phyloP scores from a whole-genome alignment of 768 basidiomycete genomes.

The Mycena haematopus region DNA sequence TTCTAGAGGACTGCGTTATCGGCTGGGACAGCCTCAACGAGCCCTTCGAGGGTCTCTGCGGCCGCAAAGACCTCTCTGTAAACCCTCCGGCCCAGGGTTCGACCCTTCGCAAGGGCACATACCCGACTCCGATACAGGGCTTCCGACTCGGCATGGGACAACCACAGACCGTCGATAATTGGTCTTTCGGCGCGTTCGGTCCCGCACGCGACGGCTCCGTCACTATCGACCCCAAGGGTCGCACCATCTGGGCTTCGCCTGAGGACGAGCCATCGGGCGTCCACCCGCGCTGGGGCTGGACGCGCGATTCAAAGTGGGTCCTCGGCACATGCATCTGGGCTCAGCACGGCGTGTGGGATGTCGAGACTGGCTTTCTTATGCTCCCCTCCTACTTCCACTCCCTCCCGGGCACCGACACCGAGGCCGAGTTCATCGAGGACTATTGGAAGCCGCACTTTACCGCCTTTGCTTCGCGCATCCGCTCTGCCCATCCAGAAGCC shows the following conservation, averaged over 20 bases:
- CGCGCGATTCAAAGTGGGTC: slow-evolving; percentile 69
- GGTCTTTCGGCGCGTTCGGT: slow-evolving; percentile 81
- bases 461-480: slow-evolving; percentile 61
- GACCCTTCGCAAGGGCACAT: slow-evolving; percentile 83
- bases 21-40: slow-evolving; percentile 99
- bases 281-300: slow-evolving; percentile 84
- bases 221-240: slow-evolving; percentile 84
- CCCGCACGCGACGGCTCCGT: slow-evolving; percentile 76
- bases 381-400: slow-evolving; percentile 78
- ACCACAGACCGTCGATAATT: slow-evolving; percentile 81
- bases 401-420: slow-evolving; percentile 46
- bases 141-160: slow-evolving; percentile 90
- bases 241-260: slow-evolving; percentile 77
- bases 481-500: slow-evolving; percentile 74
- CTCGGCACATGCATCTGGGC: slow-evolving; percentile 89
- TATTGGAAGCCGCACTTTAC: slow-evolving; percentile 82
- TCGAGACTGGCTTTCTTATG: slow-evolving; percentile 68
- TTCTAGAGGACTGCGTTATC: slow-evolving; percentile 87
- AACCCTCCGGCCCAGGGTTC: slow-evolving; percentile 74
- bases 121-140: slow-evolving; percentile 85
- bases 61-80: slow-evolving; percentile 68
- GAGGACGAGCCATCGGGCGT: slow-evolving; percentile 50
- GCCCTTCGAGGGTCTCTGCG: slow-evolving; percentile 82
- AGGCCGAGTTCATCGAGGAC: slow-evolving; percentile 74
- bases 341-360: slow-evolving; percentile 88